Percentiles rank a stretch among this genome's conserved stretches.
phyloP scores from a whole-genome alignment of 2,329 filamentous ascomycete species.

The Magnaporthiopsis rhizophila region DNA sequence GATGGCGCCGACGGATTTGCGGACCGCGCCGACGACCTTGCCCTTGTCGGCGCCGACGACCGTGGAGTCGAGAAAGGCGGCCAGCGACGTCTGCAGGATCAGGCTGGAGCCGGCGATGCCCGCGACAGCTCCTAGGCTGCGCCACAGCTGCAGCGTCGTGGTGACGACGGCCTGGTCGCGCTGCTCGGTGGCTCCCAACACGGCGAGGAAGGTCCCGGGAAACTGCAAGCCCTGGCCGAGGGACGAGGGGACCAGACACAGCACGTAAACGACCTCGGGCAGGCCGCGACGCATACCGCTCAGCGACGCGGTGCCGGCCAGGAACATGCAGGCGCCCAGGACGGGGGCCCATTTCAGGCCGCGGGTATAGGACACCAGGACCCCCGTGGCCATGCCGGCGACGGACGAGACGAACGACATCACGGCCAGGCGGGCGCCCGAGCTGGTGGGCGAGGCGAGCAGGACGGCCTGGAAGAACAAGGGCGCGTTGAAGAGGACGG shows the following conservation, averaged over 20 bases:
- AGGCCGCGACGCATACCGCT: conserved; percentile 36
- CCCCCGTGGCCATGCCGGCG: conserved; percentile 49
- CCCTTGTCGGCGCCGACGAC: conserved; percentile 50
- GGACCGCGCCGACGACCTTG: conserved; percentile 42
- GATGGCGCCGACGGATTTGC: conserved; percentile 48
- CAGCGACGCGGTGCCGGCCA: conserved; percentile 44
- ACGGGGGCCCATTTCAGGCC: conserved; percentile 52
- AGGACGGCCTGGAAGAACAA: conserved; percentile 72
- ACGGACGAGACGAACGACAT: conserved; percentile 49
- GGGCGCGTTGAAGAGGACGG: conserved; percentile 55
- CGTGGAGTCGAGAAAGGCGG: conserved; percentile 46
- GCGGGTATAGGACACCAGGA: conserved; percentile 52
- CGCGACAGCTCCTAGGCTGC: conserved; percentile 61
- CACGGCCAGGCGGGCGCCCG: conserved; percentile 63
- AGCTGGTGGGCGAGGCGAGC: conserved; percentile 58
- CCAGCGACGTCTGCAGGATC: conserved; percentile 63
- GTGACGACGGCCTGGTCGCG: conserved; percentile 61
- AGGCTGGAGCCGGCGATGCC: conserved; percentile 66
- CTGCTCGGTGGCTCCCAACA: conserved; percentile 52
- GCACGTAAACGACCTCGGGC: conserved; percentile 42
- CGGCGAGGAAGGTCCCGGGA: conserved; percentile 54
- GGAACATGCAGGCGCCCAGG: conserved; percentile 37
- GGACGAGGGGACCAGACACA: conserved; percentile 47
- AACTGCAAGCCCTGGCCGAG: conserved; percentile 58
- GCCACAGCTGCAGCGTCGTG: conserved; percentile 63